Evolutionary conservation across 1,284 basidiomycete species (phyloP).

Genomic region (Irpex sp.): DNA sequence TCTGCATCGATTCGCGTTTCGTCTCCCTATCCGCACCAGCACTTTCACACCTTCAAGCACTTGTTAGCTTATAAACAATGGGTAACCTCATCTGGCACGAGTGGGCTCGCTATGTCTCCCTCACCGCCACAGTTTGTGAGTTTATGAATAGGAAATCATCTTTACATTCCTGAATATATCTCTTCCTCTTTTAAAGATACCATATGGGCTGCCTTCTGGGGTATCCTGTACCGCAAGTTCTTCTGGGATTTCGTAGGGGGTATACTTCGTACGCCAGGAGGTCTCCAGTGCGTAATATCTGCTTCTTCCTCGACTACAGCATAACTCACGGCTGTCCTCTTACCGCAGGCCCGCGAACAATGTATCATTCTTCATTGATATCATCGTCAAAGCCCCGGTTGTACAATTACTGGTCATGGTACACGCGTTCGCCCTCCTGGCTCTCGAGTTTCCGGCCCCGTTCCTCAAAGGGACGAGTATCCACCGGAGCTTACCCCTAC

Average conservation of each 20-base stretch:
- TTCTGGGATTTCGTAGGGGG: conserved; percentile 85
- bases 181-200: conserved; percentile 47
- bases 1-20: conserved; percentile 15
- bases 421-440: conserved; percentile 52
- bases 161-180: background rate
- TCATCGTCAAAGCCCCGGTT: conserved; percentile 65
- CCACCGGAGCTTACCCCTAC: conserved; percentile 61
- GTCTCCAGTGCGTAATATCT: conserved; percentile 63
- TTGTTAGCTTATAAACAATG: conserved; percentile 41
- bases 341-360: conserved; percentile 56
- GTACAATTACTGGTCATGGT: conserved; percentile 66
- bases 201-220: conserved; percentile 77
- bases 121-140: conserved; percentile 76
- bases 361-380: conserved; percentile 57
- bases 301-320: background rate
- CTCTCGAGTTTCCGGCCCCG: conserved; percentile 67
- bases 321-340: conserved; percentile 7
- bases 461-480: conserved; percentile 51
- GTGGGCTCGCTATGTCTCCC: conserved; percentile 67
- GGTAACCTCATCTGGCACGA: conserved; percentile 84
- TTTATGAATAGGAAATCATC: conserved; percentile 17
- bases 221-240: conserved; percentile 82
- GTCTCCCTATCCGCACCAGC: conserved; percentile 9
- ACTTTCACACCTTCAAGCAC: conserved; percentile 7
- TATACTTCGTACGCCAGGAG: conserved; percentile 69